Base-by-base conservation (phyloP, 2,329 filamentous ascomycete genomes). In the Aspergillus neoniger region DNA sequence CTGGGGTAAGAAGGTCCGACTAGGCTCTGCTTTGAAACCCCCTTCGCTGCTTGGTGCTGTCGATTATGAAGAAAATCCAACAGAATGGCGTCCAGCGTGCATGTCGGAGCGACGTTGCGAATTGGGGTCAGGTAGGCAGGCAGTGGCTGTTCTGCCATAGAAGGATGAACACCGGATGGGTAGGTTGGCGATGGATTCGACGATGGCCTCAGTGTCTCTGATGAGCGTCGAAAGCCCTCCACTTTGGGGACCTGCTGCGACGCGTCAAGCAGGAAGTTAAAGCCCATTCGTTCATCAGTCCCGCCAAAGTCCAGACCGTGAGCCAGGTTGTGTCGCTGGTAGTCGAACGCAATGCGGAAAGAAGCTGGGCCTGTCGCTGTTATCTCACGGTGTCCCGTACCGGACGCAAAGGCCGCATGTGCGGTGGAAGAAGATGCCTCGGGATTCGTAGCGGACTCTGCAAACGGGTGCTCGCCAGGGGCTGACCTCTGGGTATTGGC, bases 1-100 rank as follows among this genome's bases (percentile, higher is more conserved):
- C 88, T 91, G 1, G 92, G 92, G 70, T 96, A 93, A 14, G 85
- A 82, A 0, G 92, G 91, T 0, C 91, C 91, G 7, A 91, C 83
- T 8, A 94, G 83, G 48, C 89, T 85, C 43, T 86, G 82, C 8
- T 82, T 77, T 0, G 88, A 79, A 1, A 87, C 82, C 4, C 91
- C 90, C 61, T 90, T 84, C 1, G 87, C 84, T 51, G 87, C 86
- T 67, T 88, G 84, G 39, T 83, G 85, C 36, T 84, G 84, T 5
- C 89, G 85, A 67, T 91, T 86, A 25, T 85, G 82, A 28, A 95
- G 82, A 70, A 95, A 96, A 71, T 93, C 88, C 23, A 94, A 83
- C 48, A 96, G 83, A n/a, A 96, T 84, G 44, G 80, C 82, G 70
- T 96, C 92, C 1, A 96, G 82, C 0, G 91, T 86, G 72, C 91